These are phyloP conservation scores for Sonneratia alba DNA, from an alignment of 345 rosid genomes.

Conservation along the genomic window DNA sequence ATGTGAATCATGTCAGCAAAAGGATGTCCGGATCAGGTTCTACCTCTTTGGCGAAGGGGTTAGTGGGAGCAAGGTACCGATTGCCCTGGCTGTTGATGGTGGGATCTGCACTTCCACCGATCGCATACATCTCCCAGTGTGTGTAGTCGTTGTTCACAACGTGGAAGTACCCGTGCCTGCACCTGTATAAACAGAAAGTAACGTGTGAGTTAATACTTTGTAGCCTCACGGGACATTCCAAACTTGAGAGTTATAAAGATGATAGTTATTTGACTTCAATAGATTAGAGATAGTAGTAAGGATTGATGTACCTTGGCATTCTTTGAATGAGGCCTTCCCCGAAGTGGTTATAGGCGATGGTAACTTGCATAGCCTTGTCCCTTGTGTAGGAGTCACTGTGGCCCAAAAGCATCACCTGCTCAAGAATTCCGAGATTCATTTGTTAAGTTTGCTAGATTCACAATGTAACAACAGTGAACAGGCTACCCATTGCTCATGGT, in stretches of 20 bases:
- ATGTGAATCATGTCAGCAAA: no score
- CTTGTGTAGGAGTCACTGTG: conserved; percentile 84
- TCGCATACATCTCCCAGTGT: conserved; percentile 99
- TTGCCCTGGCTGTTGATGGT: conserved; percentile 98
- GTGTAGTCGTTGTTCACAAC: conserved; percentile 98
- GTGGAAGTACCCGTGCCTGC: conserved; percentile 96
- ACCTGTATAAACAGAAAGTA: conserved; percentile 31
- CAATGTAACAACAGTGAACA: background rate
- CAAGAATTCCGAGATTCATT: background rate
- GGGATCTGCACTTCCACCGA: conserved; percentile 96
- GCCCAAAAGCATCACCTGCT: conserved; percentile 84
- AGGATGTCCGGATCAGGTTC: background rate
- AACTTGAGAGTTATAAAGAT: background rate
- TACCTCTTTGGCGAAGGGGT: conserved; percentile 61
- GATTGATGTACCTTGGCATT: conserved; percentile 67
- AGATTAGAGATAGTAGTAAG: background rate
- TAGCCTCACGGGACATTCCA: background rate
- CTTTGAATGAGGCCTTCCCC: conserved; percentile 97
- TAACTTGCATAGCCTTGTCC: conserved; percentile 92
- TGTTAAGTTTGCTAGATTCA: background rate
- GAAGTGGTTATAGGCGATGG: conserved; percentile 95
- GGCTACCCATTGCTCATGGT: background rate
- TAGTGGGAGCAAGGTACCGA: conserved; percentile 74
- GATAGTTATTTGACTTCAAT: background rate
- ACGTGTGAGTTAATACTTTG: background rate